These are phyloP conservation scores for Colletotrichum tanaceti DNA, from an alignment of 2,329 filamentous ascomycete genomes.

Conservation along the genomic window DNA sequence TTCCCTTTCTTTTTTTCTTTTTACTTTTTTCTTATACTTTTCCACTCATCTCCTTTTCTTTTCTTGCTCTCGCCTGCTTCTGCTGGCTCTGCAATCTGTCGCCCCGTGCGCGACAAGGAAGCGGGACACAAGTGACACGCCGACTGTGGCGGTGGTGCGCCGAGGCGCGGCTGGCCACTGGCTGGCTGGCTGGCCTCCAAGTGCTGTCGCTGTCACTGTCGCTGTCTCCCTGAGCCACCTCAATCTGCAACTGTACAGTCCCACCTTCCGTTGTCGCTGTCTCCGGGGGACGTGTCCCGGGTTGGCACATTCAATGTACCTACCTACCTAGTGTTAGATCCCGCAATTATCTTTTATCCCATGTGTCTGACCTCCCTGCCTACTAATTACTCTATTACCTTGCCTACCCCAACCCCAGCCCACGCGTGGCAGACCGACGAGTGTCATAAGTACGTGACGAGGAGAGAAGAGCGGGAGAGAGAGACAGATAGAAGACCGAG, in stretches of 20 bases:
- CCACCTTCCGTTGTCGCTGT: conserved; percentile 23
- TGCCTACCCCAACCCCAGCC: no score
- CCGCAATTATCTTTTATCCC: conserved; percentile 14
- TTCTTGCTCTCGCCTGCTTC: conserved; percentile 1
- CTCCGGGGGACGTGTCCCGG: not conserved
- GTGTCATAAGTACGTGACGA: no score
- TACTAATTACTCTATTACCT: conserved; percentile 12
- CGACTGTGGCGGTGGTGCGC: conserved; percentile 1
- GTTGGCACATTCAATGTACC: not conserved
- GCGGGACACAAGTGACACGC: not conserved
- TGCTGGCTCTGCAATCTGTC: not conserved
- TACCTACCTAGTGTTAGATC: conserved; percentile 12
- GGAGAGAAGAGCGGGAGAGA: not conserved
- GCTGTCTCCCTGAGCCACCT: not conserved
- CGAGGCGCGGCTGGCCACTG: conserved; percentile 19
- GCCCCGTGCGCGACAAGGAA: conserved; percentile 9
- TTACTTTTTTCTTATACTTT: no score
- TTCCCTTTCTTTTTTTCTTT: not conserved
- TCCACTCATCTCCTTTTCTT: not conserved
- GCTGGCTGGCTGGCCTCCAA: conserved; percentile 4
- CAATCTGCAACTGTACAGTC: conserved; percentile 24
- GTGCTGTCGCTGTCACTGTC: conserved; percentile 1
- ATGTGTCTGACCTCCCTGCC: conserved; percentile 19
- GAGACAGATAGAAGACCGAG: conserved; percentile 17
- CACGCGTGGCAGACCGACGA: no score